phyloP scores from a whole-genome alignment of 257 asterid species.

The Nicotiana tomentosiformis region DNA sequence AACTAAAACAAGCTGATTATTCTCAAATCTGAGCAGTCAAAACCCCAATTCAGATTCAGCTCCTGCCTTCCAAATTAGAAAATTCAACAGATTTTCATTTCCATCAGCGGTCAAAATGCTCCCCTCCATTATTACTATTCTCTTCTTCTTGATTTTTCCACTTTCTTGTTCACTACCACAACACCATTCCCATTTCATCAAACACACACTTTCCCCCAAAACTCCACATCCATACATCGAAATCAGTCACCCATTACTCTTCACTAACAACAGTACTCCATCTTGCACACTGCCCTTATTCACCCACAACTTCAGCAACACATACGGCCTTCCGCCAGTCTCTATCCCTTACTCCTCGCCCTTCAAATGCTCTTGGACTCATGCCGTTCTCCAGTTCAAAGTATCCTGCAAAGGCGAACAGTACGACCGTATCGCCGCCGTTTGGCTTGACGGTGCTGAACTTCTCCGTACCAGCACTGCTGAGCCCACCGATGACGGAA shows the following conservation, averaged over 20 bases:
- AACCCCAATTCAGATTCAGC: neutral
- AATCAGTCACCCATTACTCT: conserved; percentile 52
- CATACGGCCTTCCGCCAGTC: conserved; percentile 56
- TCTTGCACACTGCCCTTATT: conserved; percentile 53
- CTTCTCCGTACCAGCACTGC: conserved; percentile 90
- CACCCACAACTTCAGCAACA: conserved; percentile 56
- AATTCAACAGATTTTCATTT: neutral
- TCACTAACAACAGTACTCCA: conserved; percentile 32
- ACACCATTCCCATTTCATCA: conserved; percentile 31
- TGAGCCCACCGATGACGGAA: conserved; percentile 48
- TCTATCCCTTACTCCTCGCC: conserved; percentile 55
- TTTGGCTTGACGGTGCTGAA: conserved; percentile 81
- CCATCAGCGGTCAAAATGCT: neutral
- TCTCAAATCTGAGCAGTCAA: too few species aligned
- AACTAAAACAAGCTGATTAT: too few species aligned
- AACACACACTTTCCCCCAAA: conserved; percentile 8
- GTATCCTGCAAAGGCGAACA: conserved; percentile 61
- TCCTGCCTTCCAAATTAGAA: neutral
- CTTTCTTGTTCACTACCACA: conserved; percentile 15
- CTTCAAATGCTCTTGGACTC: conserved; percentile 57
- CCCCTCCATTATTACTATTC: neutral
- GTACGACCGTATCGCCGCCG: conserved; percentile 78
- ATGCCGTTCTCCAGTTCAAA: conserved; percentile 48
- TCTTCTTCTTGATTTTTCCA: conserved; percentile 19
- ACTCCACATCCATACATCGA: conserved; percentile 41